Conservation (phyloP, 768 basidiomycete genomes). For the Botryobasidium botryosum region DNA sequence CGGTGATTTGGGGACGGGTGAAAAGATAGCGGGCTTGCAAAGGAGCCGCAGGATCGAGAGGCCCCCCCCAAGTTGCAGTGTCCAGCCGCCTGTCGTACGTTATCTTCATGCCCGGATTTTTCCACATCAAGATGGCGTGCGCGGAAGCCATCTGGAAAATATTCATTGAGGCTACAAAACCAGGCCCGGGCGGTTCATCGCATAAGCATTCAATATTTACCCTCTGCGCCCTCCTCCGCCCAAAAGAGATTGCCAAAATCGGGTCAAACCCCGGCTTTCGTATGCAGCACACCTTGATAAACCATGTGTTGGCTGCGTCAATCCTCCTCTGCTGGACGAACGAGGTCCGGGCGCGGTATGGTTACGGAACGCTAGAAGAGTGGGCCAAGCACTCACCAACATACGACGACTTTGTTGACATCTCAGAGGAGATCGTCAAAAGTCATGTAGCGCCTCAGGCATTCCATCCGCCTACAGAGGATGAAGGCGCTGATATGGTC, state of each 20-base stretch:
- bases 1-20: neutral
- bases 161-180: slow-evolving; percentile 14
- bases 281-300: slow-evolving; percentile 23
- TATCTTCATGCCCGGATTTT: slow-evolving; percentile 16
- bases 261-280: slow-evolving; percentile 22
- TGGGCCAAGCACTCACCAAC: no score
- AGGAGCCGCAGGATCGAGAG: no score
- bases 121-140: slow-evolving; percentile 22
- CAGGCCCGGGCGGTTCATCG: no score
- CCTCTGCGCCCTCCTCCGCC: slow-evolving; percentile 16
- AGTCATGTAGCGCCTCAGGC: slow-evolving; percentile 13
- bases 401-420: slow-evolving; percentile 14
- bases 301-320: slow-evolving; percentile 17
- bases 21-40: neutral
- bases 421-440: slow-evolving; percentile 16
- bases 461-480: neutral
- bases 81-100: no score
- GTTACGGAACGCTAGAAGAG: slow-evolving; percentile 13
- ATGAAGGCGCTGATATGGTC: neutral
- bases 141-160: slow-evolving; percentile 17
- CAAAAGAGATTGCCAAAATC: slow-evolving; percentile 21
- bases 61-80: no score
- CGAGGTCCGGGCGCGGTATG: slow-evolving; percentile 6
- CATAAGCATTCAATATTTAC: slow-evolving; percentile 15
- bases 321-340: slow-evolving; percentile 20